Base-by-base conservation (phyloP, 208 protist species). In the Trypanosoma brucei region DNA sequence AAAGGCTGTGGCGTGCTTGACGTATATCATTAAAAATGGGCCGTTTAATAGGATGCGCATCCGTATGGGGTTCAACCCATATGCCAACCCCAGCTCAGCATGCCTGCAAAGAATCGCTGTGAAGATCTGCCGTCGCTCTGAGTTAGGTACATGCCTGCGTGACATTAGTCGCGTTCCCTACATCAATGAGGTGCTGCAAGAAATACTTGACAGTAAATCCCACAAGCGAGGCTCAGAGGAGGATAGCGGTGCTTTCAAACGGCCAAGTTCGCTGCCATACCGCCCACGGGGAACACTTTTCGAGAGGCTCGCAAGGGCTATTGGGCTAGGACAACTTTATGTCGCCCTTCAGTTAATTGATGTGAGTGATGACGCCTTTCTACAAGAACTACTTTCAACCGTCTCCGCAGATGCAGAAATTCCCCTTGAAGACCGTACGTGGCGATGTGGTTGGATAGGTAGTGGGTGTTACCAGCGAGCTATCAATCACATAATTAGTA, bases 41-140 rank as follows among this genome's bases (percentile, higher is more conserved):
- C 83, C 88, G 5, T 94, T 88, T 74, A 86, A 89, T 63, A 78
- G 88, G 3, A 59, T 91, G n/a, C 83, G 84, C 46, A 72, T 94
- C 55, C 78, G 83, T 2, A 52, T 86, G n/a, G 83, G 75, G 50
- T 91, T 81, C 75, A 71, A 94, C 62, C 88, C 88, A 0, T 94
- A 88, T 63, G 73, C 62, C 30, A 76, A 50, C 56, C 85, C 84
- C 61, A 51, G n/a, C 13, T 55, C 67, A 36, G 67, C 59, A 35
- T 42, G 54, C 31, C 51, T 72, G 55, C 78, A 91, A 65, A 65
- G 76, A 37, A 48, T 88, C 36, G 46, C 75, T 3, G 57, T 88
- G n/a, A 81, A 81, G 22, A 58, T 91, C 37, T 51, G 60, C 30
- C 79, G 88, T 9, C 76, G 77, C 49, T 84, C 81, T 1, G 80